Conservation (phyloP, 202 grass and related monocot genomes). For the Setaria viridis region DNA sequence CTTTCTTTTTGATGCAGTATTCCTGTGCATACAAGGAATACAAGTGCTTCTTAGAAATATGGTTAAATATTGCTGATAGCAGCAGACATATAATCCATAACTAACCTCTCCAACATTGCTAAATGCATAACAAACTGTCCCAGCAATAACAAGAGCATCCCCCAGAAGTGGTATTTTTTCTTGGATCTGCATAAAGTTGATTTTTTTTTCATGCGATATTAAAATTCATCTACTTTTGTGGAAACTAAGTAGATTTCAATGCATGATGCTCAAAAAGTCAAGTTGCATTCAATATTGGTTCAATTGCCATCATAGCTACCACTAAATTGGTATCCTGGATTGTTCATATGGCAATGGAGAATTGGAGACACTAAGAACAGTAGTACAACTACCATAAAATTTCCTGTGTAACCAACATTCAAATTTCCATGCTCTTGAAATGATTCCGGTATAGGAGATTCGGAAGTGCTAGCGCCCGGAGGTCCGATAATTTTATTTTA, state of each 20-base stretch:
- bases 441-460: not conserved
- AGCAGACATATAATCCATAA: slow-evolving; percentile 15
- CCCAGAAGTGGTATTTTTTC: slow-evolving; percentile 78
- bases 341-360: too few species aligned
- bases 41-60: slow-evolving; percentile 15
- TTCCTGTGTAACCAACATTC: not conserved
- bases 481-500: too few species aligned
- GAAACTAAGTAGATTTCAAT: slow-evolving; percentile 26
- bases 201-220: not conserved
- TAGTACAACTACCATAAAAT: slow-evolving; percentile 3
- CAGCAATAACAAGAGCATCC: slow-evolving; percentile 76
- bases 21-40: slow-evolving; percentile 59
- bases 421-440: not conserved
- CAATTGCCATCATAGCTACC: not conserved
- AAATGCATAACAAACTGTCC: slow-evolving; percentile 78
- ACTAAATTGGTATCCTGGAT: slow-evolving; percentile 16
- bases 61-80: slow-evolving; percentile 33
- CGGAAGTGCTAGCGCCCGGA: too few species aligned
- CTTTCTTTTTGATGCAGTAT: slow-evolving; percentile 79
- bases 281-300: not conserved
- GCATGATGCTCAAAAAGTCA: slow-evolving; percentile 25
- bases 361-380: not conserved
- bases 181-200: slow-evolving; percentile 51
- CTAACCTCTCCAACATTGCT: slow-evolving; percentile 76
- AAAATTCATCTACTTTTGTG: not conserved